Evolutionary conservation across 148 eudicot genomes (phyloP), one percentile per base, ranked within the genome.

Genomic region (Vaccinium macrocarpon): DNA sequence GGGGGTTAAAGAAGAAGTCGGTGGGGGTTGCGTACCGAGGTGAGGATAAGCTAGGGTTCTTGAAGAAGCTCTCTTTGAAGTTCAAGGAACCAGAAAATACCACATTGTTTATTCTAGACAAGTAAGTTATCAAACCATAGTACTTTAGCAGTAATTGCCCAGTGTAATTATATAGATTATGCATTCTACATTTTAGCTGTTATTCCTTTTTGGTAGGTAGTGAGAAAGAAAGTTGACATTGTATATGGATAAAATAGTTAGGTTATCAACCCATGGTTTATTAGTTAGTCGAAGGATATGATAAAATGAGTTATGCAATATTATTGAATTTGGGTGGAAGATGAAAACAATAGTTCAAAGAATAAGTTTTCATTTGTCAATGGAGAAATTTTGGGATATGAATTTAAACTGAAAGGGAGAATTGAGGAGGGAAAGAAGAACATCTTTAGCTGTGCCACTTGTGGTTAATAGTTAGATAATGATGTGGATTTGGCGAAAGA

Each of bases 61-160:
- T 97, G 95, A 91, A 93, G 80, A 97, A 94, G 93, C 87, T 97
- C 89, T 81, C 91, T 82, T 90, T 94, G 90, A 97, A 85, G 91
- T 93, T 95, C 80, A 95, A 93, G 87, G 96, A 97, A 52, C 99
- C 99, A 64, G 92, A 95, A 76, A 93, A 87, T 79, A 95, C 99
- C 38, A 97, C 96, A 80, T 85, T 97, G 93, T 90, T 91, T 84
- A 90, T 97, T 86, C 83, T 97, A 77, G 99, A 97, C 93, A 97
- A 97, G 99, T 97, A 94, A 90, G 95, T 68, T 80, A 21, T 53
- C 56, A 35, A 27, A 59, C 64, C 16, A 52, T 18, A 53, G 2
- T 76, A 42, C 49, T 61, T 83, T 23, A 10, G 32, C 13, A 7
- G 50, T 61, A 21, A 16, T 48, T 81, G 73, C 61, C 50, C 52